These are phyloP conservation scores for Tulasnella sp. DNA, from an alignment of 768 basidiomycete species.

Conservation along the genomic window DNA sequence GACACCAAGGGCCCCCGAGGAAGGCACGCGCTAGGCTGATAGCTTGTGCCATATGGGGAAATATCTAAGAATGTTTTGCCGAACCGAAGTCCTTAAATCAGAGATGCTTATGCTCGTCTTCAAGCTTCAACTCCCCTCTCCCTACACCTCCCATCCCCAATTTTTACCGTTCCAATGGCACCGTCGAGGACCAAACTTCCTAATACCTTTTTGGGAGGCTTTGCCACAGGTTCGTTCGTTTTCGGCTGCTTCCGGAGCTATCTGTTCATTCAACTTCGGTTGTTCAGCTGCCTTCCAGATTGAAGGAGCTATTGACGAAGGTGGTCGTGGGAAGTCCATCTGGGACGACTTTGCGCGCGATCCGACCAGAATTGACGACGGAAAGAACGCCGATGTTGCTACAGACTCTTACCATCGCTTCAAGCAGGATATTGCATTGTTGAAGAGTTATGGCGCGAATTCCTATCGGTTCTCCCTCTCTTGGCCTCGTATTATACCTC, in stretches of 20 bases:
- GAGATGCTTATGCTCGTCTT: too few species aligned
- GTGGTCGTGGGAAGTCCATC: conserved; percentile 55
- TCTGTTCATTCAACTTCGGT: neutral
- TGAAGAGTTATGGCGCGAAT: conserved; percentile 53
- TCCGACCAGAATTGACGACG: conserved; percentile 60
- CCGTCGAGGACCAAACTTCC: conserved; percentile 33
- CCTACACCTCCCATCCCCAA: too few species aligned
- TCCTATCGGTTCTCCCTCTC: conserved; percentile 67
- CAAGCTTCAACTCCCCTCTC: too few species aligned
- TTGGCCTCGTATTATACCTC: conserved; percentile 66
- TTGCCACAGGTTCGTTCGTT: conserved; percentile 49
- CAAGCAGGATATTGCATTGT: conserved; percentile 53
- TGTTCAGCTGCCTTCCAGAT: conserved; percentile 57
- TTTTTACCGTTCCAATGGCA: too few species aligned
- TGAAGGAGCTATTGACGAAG: conserved; percentile 52
- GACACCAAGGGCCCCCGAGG: too few species aligned
- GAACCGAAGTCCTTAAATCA: too few species aligned
- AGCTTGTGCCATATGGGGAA: too few species aligned
- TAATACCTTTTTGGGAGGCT: conserved; percentile 56
- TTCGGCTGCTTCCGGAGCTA: too few species aligned
- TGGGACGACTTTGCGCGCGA: conserved; percentile 62
- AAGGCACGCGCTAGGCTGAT: too few species aligned
- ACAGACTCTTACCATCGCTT: conserved; percentile 60
- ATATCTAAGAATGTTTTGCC: too few species aligned
- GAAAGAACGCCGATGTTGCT: conserved; percentile 54